phyloP scores from a whole-genome alignment of 176 grass and related monocot genomes.

The Eragrostis nindensis region DNA sequence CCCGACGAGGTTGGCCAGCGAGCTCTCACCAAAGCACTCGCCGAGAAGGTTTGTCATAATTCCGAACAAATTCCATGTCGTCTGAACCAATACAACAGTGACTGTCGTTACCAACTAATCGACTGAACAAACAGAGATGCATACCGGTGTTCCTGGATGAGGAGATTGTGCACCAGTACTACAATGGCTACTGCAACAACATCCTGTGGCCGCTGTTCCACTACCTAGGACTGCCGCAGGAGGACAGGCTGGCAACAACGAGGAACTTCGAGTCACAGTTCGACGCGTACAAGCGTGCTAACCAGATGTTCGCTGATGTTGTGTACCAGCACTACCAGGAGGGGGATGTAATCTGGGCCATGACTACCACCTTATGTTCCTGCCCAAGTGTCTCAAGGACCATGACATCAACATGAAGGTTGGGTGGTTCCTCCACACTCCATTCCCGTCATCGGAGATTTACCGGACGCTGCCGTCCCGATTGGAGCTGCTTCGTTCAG shows the following conservation, averaged over 20 bases:
- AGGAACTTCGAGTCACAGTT: conserved; percentile 98
- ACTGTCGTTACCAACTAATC: background rate
- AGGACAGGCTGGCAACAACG: conserved; percentile 94
- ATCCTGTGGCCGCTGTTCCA: conserved; percentile 99
- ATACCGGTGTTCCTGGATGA: conserved; percentile 98
- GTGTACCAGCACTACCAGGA: conserved; percentile 99
- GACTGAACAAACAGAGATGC: conserved; percentile 72
- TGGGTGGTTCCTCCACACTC: conserved; percentile 99
- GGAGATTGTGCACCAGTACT: conserved; percentile 99
- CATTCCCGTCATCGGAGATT: conserved; percentile 97
- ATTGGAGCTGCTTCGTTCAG: conserved; percentile 87
- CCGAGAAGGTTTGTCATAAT: conserved; percentile 72
- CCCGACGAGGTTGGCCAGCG: conserved; percentile 88
- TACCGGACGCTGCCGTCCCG: conserved; percentile 91
- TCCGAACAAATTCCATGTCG: background rate
- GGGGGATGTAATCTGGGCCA: conserved; percentile 99
- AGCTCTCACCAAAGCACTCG: conserved; percentile 84
- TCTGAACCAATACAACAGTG: conserved; percentile 60
- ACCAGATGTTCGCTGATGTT: conserved; percentile 98
- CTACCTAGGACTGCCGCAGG: conserved; percentile 95
- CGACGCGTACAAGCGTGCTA: conserved; percentile 91
- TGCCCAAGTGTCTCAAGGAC: conserved; percentile 95
- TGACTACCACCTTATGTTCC: conserved; percentile 99
- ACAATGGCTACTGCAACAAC: conserved; percentile 99
- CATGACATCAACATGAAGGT: conserved; percentile 98